Conservation (phyloP, 495 filamentous ascomycete genomes). For the Xanthoparmelia taractica region DNA sequence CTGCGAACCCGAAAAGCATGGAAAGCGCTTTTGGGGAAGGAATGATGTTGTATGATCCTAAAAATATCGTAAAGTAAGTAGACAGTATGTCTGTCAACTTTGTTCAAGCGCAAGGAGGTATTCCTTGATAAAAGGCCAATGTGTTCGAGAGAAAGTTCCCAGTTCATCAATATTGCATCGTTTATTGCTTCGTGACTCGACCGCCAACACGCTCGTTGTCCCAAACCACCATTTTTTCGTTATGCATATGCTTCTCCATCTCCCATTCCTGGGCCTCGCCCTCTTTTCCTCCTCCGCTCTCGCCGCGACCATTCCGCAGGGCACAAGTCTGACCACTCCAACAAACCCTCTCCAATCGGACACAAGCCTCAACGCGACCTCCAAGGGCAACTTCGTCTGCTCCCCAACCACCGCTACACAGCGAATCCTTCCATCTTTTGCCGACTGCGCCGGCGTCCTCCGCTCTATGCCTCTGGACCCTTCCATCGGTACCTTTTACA, state of each 20-base stretch:
- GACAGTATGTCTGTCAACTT: not conserved
- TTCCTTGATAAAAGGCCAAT: not conserved
- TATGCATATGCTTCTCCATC: not conserved
- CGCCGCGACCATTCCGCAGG: not conserved
- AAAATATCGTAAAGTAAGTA: not conserved
- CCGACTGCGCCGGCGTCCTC: not conserved
- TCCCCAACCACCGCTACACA: not conserved
- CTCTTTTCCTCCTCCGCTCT: not conserved
- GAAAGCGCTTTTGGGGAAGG: not conserved
- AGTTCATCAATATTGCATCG: not conserved
- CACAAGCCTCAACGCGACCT: not conserved
- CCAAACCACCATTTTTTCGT: not conserved
- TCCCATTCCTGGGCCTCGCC: not conserved
- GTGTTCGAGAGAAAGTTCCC: not conserved
- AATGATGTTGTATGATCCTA: not conserved
- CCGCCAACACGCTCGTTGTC: not conserved
- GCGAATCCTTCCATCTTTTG: not conserved
- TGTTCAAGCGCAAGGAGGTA: not conserved
- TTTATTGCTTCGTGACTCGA: not conserved
- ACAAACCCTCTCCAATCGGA: not conserved
- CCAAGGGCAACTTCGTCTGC: not conserved
- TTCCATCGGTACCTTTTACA: not conserved
- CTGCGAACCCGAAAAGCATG: not conserved
- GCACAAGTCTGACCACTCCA: not conserved
- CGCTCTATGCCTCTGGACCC: not conserved